phyloP scores from a whole-genome alignment of 176 grass and related monocot genomes.

The Carex kokanica region DNA sequence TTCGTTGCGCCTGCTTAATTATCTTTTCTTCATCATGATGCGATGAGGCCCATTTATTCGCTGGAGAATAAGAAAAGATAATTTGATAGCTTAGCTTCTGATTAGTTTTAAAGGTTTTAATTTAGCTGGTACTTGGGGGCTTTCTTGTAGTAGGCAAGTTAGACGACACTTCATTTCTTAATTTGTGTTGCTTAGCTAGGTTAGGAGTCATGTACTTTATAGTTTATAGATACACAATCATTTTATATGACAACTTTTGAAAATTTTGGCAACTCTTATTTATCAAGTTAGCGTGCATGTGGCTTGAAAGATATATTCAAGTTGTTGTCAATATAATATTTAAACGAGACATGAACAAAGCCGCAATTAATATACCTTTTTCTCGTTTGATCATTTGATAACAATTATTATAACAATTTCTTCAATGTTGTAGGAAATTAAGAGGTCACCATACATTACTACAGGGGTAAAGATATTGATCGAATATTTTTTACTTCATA shows the following conservation, averaged over 20 bases:
- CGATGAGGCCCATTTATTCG: neutral
- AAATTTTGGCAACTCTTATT: neutral
- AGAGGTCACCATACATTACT: neutral
- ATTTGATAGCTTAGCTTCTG: neutral
- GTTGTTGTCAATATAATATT: neutral
- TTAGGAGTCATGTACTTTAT: no score
- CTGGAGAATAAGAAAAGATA: neutral
- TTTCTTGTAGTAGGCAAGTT: neutral
- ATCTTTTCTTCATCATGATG: neutral
- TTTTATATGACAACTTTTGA: neutral
- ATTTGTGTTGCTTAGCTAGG: neutral
- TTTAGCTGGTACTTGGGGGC: neutral
- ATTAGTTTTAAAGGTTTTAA: neutral
- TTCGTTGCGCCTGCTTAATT: neutral
- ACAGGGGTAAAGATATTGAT: no score
- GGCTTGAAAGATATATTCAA: neutral
- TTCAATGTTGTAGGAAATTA: neutral
- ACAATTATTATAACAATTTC: no score
- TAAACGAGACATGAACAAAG: neutral
- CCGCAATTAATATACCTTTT: neutral
- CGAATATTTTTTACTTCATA: no score
- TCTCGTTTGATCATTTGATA: neutral
- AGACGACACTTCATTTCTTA: neutral
- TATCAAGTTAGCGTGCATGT: slow-evolving; percentile 16
- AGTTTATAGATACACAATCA: neutral